A percentile compares a stretch with the other conserved stretches of the same genome.
Conservation (phyloP, 306 rosid species). For the Gastrolobium villosum region DNA sequence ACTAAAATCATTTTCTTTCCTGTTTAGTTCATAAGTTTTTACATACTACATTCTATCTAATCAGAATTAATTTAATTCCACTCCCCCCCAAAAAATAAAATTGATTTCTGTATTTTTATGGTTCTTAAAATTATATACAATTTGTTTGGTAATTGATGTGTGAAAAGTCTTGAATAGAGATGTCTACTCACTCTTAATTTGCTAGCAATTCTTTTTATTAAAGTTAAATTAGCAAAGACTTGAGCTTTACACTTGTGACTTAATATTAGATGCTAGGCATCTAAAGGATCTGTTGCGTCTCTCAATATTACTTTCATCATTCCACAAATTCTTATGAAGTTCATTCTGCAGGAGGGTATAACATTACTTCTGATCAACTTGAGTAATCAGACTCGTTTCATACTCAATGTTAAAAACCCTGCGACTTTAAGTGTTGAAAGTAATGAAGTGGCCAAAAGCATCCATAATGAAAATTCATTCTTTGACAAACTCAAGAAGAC, state of each 20-base stretch:
- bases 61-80: not conserved
- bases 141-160: not conserved
- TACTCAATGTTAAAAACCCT: slow-evolving; percentile 53
- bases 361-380: slow-evolving; percentile 82
- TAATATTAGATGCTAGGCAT: slow-evolving; percentile 8
- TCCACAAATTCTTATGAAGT: slow-evolving; percentile 30
- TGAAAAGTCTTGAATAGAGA: slow-evolving; percentile 1
- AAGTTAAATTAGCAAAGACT: not conserved
- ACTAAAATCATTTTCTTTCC: too few species aligned
- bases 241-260: slow-evolving; percentile 13
- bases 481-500: slow-evolving; percentile 64
- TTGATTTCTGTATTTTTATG: not conserved
- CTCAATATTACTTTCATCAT: not conserved
- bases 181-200: slow-evolving; percentile 17
- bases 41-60: not conserved
- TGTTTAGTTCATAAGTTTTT: not conserved
- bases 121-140: not conserved
- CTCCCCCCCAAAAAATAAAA: not conserved
- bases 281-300: not conserved
- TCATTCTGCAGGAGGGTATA: slow-evolving; percentile 72
- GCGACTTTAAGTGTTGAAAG: slow-evolving; percentile 42
- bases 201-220: not conserved
- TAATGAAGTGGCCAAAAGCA: slow-evolving; percentile 36
- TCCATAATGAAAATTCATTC: slow-evolving; percentile 51
- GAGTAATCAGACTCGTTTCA: slow-evolving; percentile 77